Conservation (phyloP, 495 filamentous ascomycete species). For the Annulohypoxylon stygium region DNA sequence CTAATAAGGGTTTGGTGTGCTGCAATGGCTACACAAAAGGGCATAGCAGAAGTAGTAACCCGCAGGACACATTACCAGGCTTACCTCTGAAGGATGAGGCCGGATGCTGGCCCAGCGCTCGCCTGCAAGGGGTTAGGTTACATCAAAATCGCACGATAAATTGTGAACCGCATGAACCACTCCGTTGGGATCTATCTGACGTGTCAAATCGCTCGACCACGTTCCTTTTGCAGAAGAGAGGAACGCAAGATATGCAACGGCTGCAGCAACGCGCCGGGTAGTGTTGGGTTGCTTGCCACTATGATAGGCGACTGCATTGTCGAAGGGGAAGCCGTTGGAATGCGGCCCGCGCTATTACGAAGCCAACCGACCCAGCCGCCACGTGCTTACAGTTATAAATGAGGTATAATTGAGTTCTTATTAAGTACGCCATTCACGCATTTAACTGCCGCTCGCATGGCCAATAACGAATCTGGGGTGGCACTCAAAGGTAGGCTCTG, state of each 20-base stretch:
- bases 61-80: constrained; percentile 14
- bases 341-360: constrained; percentile 3
- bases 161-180: constrained; percentile 39
- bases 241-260: constrained; percentile 1
- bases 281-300: background rate
- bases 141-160: constrained; percentile 31
- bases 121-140: constrained; percentile 39
- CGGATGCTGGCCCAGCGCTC: constrained; percentile 17
- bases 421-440: constrained; percentile 1
- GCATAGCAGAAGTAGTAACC: constrained; percentile 23
- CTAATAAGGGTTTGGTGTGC: constrained; percentile 17
- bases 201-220: constrained; percentile 27
- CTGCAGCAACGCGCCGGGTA: constrained; percentile 20
- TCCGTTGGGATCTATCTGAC: constrained; percentile 37
- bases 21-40: constrained; percentile 29
- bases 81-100: constrained; percentile 31
- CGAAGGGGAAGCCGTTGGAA: background rate
- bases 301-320: constrained; percentile 20
- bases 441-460: background rate
- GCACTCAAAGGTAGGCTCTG: background rate
- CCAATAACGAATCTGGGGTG: background rate
- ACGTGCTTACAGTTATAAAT: constrained; percentile 24
- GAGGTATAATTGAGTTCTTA: constrained; percentile 8
- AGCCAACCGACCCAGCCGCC: constrained; percentile 28
- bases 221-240: constrained; percentile 7